A percentile compares a stretch with the other conserved stretches of the same genome.
Evolutionary conservation across 2,329 filamentous ascomycete genomes (phyloP).

Genomic region (Stagonosporopsis rhizophila): DNA sequence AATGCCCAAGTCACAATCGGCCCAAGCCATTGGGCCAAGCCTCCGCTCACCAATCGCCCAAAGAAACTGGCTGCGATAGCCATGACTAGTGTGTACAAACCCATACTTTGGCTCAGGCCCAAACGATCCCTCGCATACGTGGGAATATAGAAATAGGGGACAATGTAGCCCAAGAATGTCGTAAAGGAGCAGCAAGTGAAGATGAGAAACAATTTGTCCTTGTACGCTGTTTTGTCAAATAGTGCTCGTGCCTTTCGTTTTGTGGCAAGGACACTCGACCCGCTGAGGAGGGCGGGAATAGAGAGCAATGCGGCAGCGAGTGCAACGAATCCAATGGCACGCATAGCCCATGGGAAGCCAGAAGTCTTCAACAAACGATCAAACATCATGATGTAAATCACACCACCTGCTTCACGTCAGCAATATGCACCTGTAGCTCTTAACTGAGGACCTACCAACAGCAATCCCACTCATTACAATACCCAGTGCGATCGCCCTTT

Average conservation of each 20-base stretch:
- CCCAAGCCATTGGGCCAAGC: slow-evolving; percentile 43
- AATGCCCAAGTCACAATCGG: slow-evolving; percentile 45
- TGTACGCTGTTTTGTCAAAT: slow-evolving; percentile 44
- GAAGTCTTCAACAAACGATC: slow-evolving; percentile 34
- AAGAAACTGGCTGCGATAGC: slow-evolving; percentile 47
- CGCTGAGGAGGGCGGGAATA: slow-evolving; percentile 45
- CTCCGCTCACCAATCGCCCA: slow-evolving; percentile 38
- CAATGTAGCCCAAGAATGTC: slow-evolving; percentile 48
- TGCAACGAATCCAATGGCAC: slow-evolving; percentile 45
- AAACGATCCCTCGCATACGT: slow-evolving; percentile 43
- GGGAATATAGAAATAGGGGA: slow-evolving; percentile 49
- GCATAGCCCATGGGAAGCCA: slow-evolving; percentile 48
- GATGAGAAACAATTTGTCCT: slow-evolving; percentile 44
- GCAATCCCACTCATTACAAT: slow-evolving; percentile 50
- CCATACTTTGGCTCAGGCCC: slow-evolving; percentile 38
- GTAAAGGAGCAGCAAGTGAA: slow-evolving; percentile 46
- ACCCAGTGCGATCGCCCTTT: slow-evolving; percentile 44
- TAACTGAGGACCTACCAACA: slow-evolving; percentile 38
- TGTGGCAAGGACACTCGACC: slow-evolving; percentile 36
- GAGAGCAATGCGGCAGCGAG: slow-evolving; percentile 41
- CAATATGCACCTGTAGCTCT: not conserved
- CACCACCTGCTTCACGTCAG: slow-evolving; percentile 37
- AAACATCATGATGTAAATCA: slow-evolving; percentile 49
- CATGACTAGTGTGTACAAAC: slow-evolving; percentile 44
- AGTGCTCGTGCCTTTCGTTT: slow-evolving; percentile 42